phyloP scores from a whole-genome alignment of 176 grass and related monocot genomes.

The Puya raimondii region DNA sequence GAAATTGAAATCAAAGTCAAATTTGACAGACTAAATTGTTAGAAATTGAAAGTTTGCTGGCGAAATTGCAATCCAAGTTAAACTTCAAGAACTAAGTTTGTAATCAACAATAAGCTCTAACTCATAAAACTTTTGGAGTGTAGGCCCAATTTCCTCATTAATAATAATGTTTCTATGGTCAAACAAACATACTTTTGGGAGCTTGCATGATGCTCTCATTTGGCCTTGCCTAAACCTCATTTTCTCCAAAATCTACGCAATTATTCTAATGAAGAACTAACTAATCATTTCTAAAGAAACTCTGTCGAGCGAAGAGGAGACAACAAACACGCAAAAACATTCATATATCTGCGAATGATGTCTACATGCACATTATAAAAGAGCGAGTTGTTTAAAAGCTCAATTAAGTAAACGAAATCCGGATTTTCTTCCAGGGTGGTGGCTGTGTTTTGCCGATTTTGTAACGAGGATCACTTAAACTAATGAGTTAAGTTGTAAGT shows the following conservation, averaged over 20 bases:
- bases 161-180: no score
- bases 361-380: not conserved
- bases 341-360: not conserved
- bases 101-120: no score
- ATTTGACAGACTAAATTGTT: no score
- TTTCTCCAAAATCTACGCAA: not conserved
- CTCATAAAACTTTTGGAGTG: no score
- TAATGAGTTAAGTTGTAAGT: not conserved
- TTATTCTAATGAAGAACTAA: not conserved
- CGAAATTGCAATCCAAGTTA: no score
- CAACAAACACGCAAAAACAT: not conserved
- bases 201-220: no score
- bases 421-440: not conserved
- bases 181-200: no score
- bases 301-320: not conserved
- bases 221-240: no score
- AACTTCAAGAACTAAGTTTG: no score
- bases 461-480: not conserved
- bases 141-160: no score
- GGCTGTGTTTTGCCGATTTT: not conserved
- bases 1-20: no score
- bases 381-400: not conserved
- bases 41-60: no score
- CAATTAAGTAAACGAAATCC: not conserved
- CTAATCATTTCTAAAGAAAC: not conserved